These are phyloP conservation scores for Hevea brasiliensis DNA, from an alignment of 345 rosid species.

Conservation along the genomic window DNA sequence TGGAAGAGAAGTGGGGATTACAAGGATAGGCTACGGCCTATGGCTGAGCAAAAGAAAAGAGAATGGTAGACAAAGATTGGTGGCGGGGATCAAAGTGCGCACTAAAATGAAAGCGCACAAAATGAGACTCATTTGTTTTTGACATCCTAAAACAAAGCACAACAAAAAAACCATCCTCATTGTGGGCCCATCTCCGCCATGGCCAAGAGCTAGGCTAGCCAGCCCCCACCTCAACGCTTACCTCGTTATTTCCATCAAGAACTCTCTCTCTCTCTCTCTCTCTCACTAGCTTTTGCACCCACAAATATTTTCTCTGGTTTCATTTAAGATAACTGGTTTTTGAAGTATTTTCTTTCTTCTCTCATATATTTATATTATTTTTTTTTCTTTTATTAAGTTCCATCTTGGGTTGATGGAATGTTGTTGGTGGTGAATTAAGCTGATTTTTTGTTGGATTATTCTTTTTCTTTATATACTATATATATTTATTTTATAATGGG, in stretches of 20 bases:
- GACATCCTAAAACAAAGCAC: conserved; percentile 9
- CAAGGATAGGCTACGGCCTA: too few relatives aligned
- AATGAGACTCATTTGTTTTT: background rate
- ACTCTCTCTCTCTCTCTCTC: conserved; percentile 24
- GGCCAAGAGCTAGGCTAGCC: conserved; percentile 39
- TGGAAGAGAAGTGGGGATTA: background rate
- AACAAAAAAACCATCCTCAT: conserved; percentile 3
- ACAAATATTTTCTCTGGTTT: conserved; percentile 20
- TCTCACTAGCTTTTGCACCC: conserved; percentile 12
- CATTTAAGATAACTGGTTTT: conserved; percentile 3
- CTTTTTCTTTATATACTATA: conserved; percentile 5
- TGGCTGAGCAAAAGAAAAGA: background rate
- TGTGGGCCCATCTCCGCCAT: conserved; percentile 62
- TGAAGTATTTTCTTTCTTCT: conserved; percentile 17
- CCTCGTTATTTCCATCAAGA: conserved; percentile 43
- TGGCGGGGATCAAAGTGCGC: conserved; percentile 33
- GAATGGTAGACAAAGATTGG: conserved; percentile 9
- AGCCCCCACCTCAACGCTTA: conserved; percentile 43
- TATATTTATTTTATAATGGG: conserved; percentile 54
- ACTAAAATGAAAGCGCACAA: conserved; percentile 26
- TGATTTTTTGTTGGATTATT: background rate
- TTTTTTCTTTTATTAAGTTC: conserved; percentile 19
- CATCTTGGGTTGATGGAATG: conserved; percentile 16
- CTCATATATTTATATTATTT: conserved; percentile 1
- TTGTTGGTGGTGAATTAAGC: conserved; percentile 16